phyloP scores from a whole-genome alignment of 2,329 filamentous ascomycete species.

The Akanthomyces lecanii region DNA sequence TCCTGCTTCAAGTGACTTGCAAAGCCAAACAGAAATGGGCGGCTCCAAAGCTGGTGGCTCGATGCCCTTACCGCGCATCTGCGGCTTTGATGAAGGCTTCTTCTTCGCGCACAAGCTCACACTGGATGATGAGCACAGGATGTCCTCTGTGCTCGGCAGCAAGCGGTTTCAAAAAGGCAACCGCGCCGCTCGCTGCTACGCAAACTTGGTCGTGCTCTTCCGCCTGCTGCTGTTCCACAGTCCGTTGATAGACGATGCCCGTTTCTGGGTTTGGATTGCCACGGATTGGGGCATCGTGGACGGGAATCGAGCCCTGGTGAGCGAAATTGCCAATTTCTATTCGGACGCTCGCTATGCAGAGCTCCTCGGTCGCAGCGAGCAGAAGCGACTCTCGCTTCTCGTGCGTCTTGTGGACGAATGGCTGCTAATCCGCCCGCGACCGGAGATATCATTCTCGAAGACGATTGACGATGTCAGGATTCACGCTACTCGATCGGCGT shows the following conservation, averaged over 20 bases:
- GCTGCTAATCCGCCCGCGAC: neutral
- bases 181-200: neutral
- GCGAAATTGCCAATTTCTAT: neutral
- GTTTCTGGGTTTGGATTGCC: conserved; percentile 10
- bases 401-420: conserved; percentile 13
- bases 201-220: conserved; percentile 10
- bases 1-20: too few species aligned
- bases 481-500: neutral
- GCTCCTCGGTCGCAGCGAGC: neutral
- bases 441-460: neutral
- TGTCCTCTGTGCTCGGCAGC: neutral
- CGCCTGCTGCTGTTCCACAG: conserved; percentile 9
- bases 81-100: neutral
- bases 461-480: neutral
- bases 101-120: neutral
- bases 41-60: neutral
- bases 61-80: neutral
- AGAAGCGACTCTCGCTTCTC: conserved; percentile 1
- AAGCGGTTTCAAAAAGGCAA: conserved; percentile 6
- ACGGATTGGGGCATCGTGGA: conserved; percentile 10
- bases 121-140: neutral
- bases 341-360: neutral
- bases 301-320: neutral
- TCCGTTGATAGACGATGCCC: neutral
- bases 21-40: neutral